These are phyloP conservation scores for Candida easanensis DNA, from an alignment of 805 yeast species.

Conservation along the genomic window DNA sequence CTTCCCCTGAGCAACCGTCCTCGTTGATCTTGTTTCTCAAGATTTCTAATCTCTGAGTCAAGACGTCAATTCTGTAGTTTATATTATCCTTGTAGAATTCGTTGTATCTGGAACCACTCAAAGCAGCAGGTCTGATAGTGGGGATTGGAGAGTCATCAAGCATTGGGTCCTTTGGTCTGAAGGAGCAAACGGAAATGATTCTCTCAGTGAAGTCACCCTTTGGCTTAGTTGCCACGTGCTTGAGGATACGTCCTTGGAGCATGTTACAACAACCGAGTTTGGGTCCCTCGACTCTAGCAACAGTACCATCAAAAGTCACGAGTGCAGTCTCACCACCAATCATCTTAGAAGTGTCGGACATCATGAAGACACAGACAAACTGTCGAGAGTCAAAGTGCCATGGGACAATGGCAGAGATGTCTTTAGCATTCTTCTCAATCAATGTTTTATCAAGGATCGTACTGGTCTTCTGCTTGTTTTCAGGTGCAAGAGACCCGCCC, in stretches of 20 bases:
- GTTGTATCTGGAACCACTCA: constrained; percentile 35
- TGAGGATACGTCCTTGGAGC: constrained; percentile 44
- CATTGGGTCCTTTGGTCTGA: constrained; percentile 38
- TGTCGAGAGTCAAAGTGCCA: constrained; percentile 66
- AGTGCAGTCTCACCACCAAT: constrained; percentile 60
- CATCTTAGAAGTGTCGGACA: constrained; percentile 56
- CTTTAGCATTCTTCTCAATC: constrained; percentile 11
- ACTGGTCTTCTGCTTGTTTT: constrained; percentile 28
- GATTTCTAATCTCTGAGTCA: constrained; percentile 30
- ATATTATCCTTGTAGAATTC: constrained; percentile 40
- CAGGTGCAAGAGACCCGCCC: too few relatives aligned
- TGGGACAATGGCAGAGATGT: constrained; percentile 52
- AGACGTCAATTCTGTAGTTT: constrained; percentile 36
- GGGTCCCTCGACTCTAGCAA: constrained; percentile 35
- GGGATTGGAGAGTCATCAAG: constrained; percentile 38
- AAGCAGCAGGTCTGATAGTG: constrained; percentile 39
- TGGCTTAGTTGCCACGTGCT: constrained; percentile 47
- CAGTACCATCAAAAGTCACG: constrained; percentile 31
- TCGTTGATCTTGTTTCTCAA: constrained; percentile 27
- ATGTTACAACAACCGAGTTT: constrained; percentile 47
- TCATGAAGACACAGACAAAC: constrained; percentile 64
- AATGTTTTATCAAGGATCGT: constrained; percentile 6
- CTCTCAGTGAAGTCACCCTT: constrained; percentile 35
- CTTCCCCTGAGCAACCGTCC: constrained; percentile 24
- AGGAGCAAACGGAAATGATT: constrained; percentile 41